A percentile compares a stretch with the other conserved stretches of the same genome.
Evolutionary conservation across 805 yeast species (phyloP).

Genomic region (Saccharomycopsis selenospora): DNA sequence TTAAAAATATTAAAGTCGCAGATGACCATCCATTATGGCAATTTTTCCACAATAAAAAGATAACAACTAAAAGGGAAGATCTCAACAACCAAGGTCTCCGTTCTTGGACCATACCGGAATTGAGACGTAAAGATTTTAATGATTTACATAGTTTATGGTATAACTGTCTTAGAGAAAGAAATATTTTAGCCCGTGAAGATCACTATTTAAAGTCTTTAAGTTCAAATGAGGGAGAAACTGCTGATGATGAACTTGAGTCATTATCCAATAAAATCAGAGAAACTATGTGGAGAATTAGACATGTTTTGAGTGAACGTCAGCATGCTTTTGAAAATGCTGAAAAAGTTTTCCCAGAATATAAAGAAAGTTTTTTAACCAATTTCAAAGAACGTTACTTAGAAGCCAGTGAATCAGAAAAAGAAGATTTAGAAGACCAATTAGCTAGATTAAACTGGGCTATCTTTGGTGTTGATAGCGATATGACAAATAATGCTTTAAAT

Average conservation of each 20-base stretch:
- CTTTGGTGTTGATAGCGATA: conserved; percentile 74
- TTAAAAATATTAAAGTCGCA: conserved; percentile 58
- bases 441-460: conserved; percentile 75
- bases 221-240: conserved; percentile 35
- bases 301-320: conserved; percentile 81
- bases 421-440: conserved; percentile 57
- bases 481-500: conserved; percentile 35
- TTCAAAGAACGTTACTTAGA: conserved; percentile 53
- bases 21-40: conserved; percentile 95
- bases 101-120: conserved; percentile 82
- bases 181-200: conserved; percentile 67
- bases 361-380: conserved; percentile 43
- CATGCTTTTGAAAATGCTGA: conserved; percentile 58
- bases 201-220: conserved; percentile 42
- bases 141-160: conserved; percentile 93
- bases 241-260: conserved; percentile 25
- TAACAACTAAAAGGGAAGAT: conserved; percentile 53
- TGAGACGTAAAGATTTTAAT: conserved; percentile 84
- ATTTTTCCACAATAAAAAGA: conserved; percentile 62
- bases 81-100: conserved; percentile 48
- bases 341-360: conserved; percentile 36
- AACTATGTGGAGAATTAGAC: conserved; percentile 76
- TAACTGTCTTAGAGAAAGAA: conserved; percentile 74
- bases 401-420: conserved; percentile 46
- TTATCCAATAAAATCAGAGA: conserved; percentile 41